Evolutionary conservation across 176 grass and related monocot genomes (phyloP), one percentile per base, ranked within the genome.

Genomic region (Olyra latifolia): DNA sequence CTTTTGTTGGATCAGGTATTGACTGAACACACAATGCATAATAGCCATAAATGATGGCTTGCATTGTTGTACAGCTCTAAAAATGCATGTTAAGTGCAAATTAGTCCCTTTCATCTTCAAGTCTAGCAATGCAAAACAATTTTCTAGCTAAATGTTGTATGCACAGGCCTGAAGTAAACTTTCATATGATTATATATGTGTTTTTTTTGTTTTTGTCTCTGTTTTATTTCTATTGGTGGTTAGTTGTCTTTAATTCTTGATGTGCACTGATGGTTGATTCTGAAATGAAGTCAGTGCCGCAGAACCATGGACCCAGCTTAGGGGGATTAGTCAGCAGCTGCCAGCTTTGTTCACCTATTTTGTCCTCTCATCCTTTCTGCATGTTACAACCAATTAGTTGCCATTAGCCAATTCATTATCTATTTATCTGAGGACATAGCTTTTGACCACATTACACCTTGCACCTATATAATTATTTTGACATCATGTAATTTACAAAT

Each of bases 301-400:
- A 67, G 12, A 67, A 46, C 23, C 2, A 24, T 42, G 15, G 44
- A 27, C 20, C 38, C 27, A 46, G 9, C 40, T 35, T 76, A 19
- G 24, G 12, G 72, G 14, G 49, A 77, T 56, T 72, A 47, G 15
- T 67, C 52, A 58, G 20, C 15, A 40, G n/a, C 50, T 20, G 19
- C 71, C 50, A 14, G 19, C 71, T 85, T 80, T 58, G 24, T 63
- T 81, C 39, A 48, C 9, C 29, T 54, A 27, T 86, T 57, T 23
- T 79, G 15, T 47, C 52, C 17, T 14, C 27, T 38, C 35, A 45
- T 65, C n/a, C 7, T 45, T 75, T 79, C 5, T 80, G 69, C 43
- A 72, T 50, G 14, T 30, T 52, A 13, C 53, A 61, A 62, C 56
- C 47, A 52, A 8, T 30, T 56, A 53, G 24, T 12, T 14, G 24